Evolutionary conservation across 2,329 filamentous ascomycete species (phyloP), one percentile per base, ranked within the genome.

Genomic region (Verticillium nubilum): DNA sequence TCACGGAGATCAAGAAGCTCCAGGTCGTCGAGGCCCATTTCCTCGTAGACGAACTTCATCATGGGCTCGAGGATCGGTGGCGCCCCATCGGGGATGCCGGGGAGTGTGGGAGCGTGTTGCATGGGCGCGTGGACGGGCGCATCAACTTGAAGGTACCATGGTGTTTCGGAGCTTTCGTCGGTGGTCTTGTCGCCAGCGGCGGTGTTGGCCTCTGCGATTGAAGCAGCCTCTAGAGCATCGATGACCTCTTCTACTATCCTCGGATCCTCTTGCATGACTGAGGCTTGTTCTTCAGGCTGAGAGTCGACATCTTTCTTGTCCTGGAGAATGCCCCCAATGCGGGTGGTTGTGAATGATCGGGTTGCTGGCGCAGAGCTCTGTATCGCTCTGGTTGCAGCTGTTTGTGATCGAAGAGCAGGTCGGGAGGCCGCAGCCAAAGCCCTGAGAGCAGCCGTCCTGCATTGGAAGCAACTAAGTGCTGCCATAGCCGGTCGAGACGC

Each of bases 71-170:
- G 79, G 17, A 97, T 80, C 1, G 83, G 76, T 0, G 95, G 95
- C 0, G 92, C 78, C 60, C 87, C 81, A 1, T 80, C 75, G 0
- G 93, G 93, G 1, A 80, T 68, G n/a, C 77, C 76, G 19, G 83
- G 84, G 7, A 85, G 74, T 3, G 75, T 71, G 19, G 76, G 76
- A 47, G 75, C 74, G 62, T 77, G 76, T n/a, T 81, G 73, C 26
- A 76, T 74, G 4, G 79, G 74, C 0, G 80, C 74, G 61, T 85
- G 81, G 33, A 76, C 73, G 1, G 84, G 82, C 1, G 82, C 76
- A 50, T 91, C 83, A 65, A 90, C 86, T 69, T 95, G 87, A 28
- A 96, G 85, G 73, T 97, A 98, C 95, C 95, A 98, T 5, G 91
- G 91, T 7, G 86, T 73, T 13, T 70, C 58, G 19, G 54, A 56